These are phyloP conservation scores for Beta macrorhiza DNA, from an alignment of 179 eudicot genomes.

Conservation along the genomic window DNA sequence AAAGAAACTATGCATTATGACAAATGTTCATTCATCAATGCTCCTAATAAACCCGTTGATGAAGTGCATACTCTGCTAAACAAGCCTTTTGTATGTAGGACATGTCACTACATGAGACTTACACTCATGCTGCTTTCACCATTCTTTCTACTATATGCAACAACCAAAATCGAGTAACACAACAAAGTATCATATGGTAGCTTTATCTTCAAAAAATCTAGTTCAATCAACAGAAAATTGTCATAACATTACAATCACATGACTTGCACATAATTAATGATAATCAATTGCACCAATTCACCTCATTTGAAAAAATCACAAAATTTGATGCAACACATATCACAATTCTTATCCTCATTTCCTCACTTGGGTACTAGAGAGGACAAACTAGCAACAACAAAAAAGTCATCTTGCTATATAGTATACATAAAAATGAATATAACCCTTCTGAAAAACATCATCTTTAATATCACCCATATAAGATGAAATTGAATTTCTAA, in stretches of 20 bases:
- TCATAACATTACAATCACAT: background rate
- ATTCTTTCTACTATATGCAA: no score
- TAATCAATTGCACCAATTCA: background rate
- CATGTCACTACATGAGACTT: no score
- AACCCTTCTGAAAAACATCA: background rate
- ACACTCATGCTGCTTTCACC: no score
- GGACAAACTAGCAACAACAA: background rate
- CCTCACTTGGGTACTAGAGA: background rate
- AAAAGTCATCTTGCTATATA: background rate
- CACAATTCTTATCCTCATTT: background rate
- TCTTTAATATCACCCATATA: background rate
- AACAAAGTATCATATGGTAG: conserved; percentile 6
- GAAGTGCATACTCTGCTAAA: no score
- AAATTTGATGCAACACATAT: background rate
- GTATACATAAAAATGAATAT: background rate
- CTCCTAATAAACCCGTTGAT: no score
- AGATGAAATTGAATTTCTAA: background rate
- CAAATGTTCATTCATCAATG: background rate
- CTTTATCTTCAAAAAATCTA: background rate
- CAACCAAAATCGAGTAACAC: background rate
- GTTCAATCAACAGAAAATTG: background rate
- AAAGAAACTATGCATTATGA: background rate
- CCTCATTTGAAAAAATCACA: background rate
- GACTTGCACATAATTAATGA: background rate
- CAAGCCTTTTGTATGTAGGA: no score